Evolutionary conservation across 1,284 basidiomycete genomes (phyloP), one percentile per base, ranked within the genome.

Genomic region (Microbotryum intermedium): DNA sequence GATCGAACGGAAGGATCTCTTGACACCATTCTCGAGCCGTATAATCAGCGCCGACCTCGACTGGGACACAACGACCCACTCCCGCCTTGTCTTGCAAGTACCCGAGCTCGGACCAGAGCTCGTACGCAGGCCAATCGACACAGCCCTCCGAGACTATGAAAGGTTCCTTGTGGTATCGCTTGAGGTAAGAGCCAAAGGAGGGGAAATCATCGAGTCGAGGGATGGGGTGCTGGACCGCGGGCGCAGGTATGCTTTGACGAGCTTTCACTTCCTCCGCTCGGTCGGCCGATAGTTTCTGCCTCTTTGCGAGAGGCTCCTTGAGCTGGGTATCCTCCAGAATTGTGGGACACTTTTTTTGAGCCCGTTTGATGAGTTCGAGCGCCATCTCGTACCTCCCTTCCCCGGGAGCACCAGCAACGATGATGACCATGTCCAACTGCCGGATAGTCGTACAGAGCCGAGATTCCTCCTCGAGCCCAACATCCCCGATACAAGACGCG

Each of bases 21-120:
- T 95, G 94, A 0, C 81, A 81, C 94, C 94, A 98, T 50, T 83
- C 82, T 23, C 82, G 81, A 16, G 80, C 78, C 39, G 88, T 83
- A 74, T 98, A 98, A 71, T 91, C 86, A 50, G 76, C 74, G 4
- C 94, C 94, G 28, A 94, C 77, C 75, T 98, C 94, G 11, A 97
- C 84, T 6, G 94, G 94, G 1, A 97, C 87, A 9, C 90, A 75
- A 18, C 94, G 81, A 4, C 87, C 90, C 34, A 81, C 82, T 10
- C 92, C 92, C 2, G 83, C 83, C 2, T 81, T 75, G 6, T 77
- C 74, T 25, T 80, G 79, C 1, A 97, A 79, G 72, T 95, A 94
- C 0, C 76, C 72, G 10, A 79, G 74, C 29, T 81, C 83, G n/a
- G 72, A 62, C 92, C 91, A 94, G 0, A 69, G 81, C 57, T 83